Base-by-base conservation (phyloP, 768 basidiomycete genomes). In the Pholiota molesta region DNA sequence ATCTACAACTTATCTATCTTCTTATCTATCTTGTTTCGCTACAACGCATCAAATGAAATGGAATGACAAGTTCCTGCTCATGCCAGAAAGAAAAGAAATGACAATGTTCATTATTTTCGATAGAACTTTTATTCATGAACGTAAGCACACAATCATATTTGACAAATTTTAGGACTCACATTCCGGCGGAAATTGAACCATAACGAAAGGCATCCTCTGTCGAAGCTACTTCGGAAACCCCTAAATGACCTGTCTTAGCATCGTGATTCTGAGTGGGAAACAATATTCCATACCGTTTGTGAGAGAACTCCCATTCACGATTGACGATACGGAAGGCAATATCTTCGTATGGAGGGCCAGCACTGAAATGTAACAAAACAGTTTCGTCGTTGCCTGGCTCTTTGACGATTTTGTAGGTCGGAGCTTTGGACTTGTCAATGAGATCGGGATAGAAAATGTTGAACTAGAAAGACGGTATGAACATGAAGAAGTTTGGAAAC, bases 401-500 rank as follows among this genome's bases (percentile, higher is more conserved):
- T 71, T 94, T 93, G 74, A 97, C 85, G 62, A 98, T 93, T 74
- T 93, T 94, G 79, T 98, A 99, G 7, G 94, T 95, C 3, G 97
- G 97, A 0, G 97, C 94, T 76, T 96, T 95, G 33, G 92, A 87
- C 74, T 97, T 97, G 81, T 99, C 97, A 76, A 99, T 98, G 66
- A 99, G 88, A 77, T 99, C 97, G 0, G 97, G 97, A 74, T 99
- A 99, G 80, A 99, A 99, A 52, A 99, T 94, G 68, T 97, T 97
- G 79, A 96, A 96, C 87, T 90, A 59, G 11, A 58, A 52, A 21
- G 19, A 19, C 14, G 21, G n/a, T 42, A 33, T 62, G 69, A 57
- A 39, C 26, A 35, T 49, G 7, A 52, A 45, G 28, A 6, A 37
- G 2, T 11, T 37, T 33, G 11, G 10, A 17, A 55, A 56, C 42